These are phyloP conservation scores for Pyrenochaeta sp. DNA, from an alignment of 2,329 filamentous ascomycete species.

Conservation along the genomic window DNA sequence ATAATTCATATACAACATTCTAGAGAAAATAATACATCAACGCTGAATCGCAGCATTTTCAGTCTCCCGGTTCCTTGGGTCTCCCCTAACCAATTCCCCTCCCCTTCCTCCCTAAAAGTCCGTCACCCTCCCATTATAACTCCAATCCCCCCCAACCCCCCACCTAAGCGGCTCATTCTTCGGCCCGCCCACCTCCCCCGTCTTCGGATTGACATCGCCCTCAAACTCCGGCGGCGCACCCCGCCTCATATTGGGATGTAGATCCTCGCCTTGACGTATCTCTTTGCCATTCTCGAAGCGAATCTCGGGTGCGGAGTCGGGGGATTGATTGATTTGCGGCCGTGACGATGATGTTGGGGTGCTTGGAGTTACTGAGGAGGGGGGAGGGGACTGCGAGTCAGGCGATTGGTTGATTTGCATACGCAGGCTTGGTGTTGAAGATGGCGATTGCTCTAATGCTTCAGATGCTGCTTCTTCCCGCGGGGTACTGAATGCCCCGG, in stretches of 20 bases:
- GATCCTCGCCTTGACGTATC: constrained; percentile 66
- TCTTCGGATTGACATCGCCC: constrained; percentile 89
- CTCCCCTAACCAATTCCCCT: neutral
- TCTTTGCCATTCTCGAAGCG: constrained; percentile 37
- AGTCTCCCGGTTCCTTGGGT: no score
- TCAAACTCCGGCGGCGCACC: constrained; percentile 91
- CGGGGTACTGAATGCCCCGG: constrained; percentile 77
- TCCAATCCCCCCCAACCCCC: constrained; percentile 82
- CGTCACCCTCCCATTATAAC: constrained; percentile 92
- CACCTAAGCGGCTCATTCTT: constrained; percentile 96
- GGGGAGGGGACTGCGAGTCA: constrained; percentile 13
- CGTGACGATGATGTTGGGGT: constrained; percentile 7
- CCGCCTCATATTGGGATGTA: constrained; percentile 74
- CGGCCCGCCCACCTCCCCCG: constrained; percentile 92
- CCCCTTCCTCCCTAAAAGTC: constrained; percentile 68
- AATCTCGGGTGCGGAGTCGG: constrained; percentile 13
- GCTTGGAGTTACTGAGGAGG: neutral
- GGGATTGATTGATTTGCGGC: constrained; percentile 20
- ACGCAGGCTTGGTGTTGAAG: constrained; percentile 44
- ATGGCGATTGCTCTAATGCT: no score
- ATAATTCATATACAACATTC: no score
- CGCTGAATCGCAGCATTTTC: no score
- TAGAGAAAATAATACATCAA: no score
- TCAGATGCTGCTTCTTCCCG: constrained; percentile 52
- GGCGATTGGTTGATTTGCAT: constrained; percentile 46